Conservation (phyloP, 2,329 filamentous ascomycete species). For the Arthrobotrys megalospora region DNA sequence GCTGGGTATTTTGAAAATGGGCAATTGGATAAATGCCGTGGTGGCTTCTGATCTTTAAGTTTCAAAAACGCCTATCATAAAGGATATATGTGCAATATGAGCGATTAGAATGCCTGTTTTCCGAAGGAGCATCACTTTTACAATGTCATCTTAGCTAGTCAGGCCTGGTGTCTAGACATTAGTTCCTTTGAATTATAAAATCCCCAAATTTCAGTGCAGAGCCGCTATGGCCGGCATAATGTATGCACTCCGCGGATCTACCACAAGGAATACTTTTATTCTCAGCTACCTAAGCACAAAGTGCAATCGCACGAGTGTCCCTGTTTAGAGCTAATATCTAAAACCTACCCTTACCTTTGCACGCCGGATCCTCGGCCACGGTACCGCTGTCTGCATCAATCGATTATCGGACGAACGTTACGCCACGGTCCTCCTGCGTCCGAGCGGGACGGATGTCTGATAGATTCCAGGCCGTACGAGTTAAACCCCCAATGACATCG, state of each 20-base stretch:
- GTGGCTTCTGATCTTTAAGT: no score
- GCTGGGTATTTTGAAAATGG: no score
- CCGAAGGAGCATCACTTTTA: no score
- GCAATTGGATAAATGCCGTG: no score
- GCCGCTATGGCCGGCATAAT: not conserved
- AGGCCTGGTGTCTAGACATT: no score
- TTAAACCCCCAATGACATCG: not conserved
- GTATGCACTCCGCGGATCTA: not conserved
- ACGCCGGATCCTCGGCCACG: conserved; percentile 18
- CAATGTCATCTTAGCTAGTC: no score
- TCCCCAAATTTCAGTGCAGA: not conserved
- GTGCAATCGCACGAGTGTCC: not conserved
- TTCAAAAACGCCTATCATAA: no score
- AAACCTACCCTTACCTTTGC: not conserved
- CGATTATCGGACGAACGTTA: conserved; percentile 20
- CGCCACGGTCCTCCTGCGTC: conserved; percentile 12
- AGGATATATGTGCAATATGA: no score
- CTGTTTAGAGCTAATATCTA: not conserved
- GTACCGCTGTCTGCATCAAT: conserved; percentile 17
- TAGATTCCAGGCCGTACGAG: not conserved
- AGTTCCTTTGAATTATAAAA: no score
- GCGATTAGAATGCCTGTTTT: no score
- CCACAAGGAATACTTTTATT: not conserved
- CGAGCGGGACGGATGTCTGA: conserved; percentile 4
- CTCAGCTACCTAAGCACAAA: not conserved